A percentile compares a stretch with the other conserved stretches of the same genome.
Conservation (phyloP, 2,329 filamentous ascomycete species). For the Alternaria gaisen region DNA sequence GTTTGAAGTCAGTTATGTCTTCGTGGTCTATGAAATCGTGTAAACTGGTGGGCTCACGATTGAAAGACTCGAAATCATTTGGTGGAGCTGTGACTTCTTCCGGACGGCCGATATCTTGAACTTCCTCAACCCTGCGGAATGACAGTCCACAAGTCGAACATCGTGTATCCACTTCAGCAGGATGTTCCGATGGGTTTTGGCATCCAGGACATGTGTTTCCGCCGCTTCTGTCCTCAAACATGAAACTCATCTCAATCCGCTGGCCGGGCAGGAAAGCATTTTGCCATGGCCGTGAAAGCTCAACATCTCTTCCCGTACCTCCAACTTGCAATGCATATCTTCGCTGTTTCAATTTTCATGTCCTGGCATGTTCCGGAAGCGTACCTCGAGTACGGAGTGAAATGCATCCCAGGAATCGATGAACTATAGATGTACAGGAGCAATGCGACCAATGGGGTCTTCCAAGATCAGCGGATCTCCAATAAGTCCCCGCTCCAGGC, state of each 20-base stretch:
- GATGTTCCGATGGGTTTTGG: accelerated
- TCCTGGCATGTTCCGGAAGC: not conserved
- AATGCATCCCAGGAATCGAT: not conserved
- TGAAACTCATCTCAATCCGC: not conserved
- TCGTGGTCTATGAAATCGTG: too few species aligned
- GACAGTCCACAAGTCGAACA: not conserved
- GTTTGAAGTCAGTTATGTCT: too few species aligned
- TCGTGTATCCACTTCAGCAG: not conserved
- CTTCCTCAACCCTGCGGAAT: not conserved
- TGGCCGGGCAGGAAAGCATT: not conserved
- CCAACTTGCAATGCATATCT: not conserved
- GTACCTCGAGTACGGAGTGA: not conserved
- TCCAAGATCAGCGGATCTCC: not conserved
- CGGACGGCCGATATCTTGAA: too few species aligned
- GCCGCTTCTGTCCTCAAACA: not conserved
- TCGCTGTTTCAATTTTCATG: not conserved
- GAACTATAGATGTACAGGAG: not conserved
- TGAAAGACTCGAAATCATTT: too few species aligned
- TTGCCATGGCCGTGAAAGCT: not conserved
- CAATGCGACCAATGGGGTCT: not conserved
- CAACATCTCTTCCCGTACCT: not conserved
- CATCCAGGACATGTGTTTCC: not conserved
- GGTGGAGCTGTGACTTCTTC: too few species aligned
- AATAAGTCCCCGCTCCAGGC: not conserved
- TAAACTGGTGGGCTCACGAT: too few species aligned